A percentile compares a stretch with the other conserved stretches of the same genome.
Evolutionary conservation across 2,329 filamentous ascomycete genomes (phyloP).

Genomic region (Phialophora tarda): DNA sequence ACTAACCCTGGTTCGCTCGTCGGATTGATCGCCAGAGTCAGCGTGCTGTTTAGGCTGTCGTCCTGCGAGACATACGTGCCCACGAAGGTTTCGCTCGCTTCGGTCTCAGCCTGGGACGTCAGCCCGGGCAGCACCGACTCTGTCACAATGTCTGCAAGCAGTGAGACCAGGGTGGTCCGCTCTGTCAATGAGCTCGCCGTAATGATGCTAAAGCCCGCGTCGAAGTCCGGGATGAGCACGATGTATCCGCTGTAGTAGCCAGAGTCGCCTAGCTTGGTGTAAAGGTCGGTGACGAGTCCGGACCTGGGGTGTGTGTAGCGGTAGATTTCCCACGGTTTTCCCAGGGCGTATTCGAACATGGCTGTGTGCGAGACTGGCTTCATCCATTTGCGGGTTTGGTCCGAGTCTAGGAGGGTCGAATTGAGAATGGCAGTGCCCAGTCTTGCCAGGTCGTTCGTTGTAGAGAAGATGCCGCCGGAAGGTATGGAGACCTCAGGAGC

Average conservation of each 20-base stretch:
- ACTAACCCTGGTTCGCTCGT: conserved; percentile 25
- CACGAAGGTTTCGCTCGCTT: conserved; percentile 41
- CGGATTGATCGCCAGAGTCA: conserved; percentile 40
- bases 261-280: conserved; percentile 52
- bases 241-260: conserved; percentile 48
- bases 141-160: conserved; percentile 45
- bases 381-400: conserved; percentile 49
- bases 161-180: conserved; percentile 48
- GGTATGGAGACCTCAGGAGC: conserved; percentile 30
- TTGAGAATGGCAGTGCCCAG: conserved; percentile 45
- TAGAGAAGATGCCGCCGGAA: conserved; percentile 41
- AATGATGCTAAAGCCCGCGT: conserved; percentile 52
- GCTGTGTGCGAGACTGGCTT: conserved; percentile 50
- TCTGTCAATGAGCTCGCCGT: conserved; percentile 53
- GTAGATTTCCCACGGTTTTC: conserved; percentile 53
- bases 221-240: conserved; percentile 54
- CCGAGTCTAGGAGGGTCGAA: conserved; percentile 45
- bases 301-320: conserved; percentile 42
- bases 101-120: conserved; percentile 42
- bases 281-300: conserved; percentile 45
- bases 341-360: conserved; percentile 48
- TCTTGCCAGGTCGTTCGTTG: conserved; percentile 47
- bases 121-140: conserved; percentile 44
- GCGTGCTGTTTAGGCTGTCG: conserved; percentile 39
- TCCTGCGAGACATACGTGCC: conserved; percentile 42